These are phyloP conservation scores for Bolboschoenus planiculmis DNA, from an alignment of 176 grass and related monocot genomes.

Conservation along the genomic window DNA sequence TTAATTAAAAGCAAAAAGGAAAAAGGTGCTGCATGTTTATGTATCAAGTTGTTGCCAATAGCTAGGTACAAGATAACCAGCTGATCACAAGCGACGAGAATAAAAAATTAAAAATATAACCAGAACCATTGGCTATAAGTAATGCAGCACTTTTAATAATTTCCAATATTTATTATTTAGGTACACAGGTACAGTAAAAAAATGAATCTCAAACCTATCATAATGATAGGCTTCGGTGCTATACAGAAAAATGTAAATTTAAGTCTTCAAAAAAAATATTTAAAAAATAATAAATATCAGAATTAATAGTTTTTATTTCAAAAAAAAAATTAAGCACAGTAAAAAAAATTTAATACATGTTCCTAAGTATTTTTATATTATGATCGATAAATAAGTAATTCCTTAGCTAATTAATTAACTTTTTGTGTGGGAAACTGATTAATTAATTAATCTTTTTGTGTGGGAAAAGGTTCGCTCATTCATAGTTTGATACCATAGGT, in stretches of 20 bases:
- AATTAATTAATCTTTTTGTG: background rate
- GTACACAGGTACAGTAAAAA: background rate
- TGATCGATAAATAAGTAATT: background rate
- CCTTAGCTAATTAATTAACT: too few relatives aligned
- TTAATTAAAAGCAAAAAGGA: conserved; percentile 1
- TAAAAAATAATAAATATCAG: too few relatives aligned
- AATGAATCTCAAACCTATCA: too few relatives aligned
- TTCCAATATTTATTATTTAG: background rate
- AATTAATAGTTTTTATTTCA: too few relatives aligned
- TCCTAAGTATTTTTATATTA: background rate
- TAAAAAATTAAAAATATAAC: background rate
- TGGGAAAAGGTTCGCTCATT: background rate
- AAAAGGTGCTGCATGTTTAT: background rate
- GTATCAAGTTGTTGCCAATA: background rate
- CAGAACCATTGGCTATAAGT: background rate
- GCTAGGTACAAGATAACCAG: background rate
- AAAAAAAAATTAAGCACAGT: too few relatives aligned
- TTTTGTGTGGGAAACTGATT: too few relatives aligned
- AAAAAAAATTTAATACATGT: background rate
- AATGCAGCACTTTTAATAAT: background rate
- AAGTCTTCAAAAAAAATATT: too few relatives aligned
- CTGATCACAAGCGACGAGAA: background rate
- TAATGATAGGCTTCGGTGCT: too few relatives aligned
- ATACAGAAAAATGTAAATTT: too few relatives aligned
- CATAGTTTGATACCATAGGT: background rate